phyloP scores from a whole-genome alignment of 768 basidiomycete species.

The Termitomyces sp. region DNA sequence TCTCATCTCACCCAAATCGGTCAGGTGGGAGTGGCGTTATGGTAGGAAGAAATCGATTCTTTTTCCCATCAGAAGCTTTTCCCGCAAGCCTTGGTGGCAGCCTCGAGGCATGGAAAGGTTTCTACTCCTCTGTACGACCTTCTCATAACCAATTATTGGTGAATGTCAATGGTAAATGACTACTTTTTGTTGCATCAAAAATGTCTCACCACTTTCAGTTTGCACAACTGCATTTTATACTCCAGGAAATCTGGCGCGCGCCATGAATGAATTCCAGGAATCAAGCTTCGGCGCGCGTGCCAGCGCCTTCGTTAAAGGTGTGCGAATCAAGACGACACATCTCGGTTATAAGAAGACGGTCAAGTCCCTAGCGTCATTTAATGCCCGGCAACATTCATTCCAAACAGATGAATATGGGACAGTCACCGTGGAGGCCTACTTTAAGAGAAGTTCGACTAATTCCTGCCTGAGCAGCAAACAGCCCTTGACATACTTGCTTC shows the following conservation, averaged over 20 bases:
- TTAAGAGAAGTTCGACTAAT: constrained; percentile 51
- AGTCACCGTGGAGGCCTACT: constrained; percentile 64
- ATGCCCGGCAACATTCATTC: constrained; percentile 47
- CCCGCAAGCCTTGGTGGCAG: constrained; percentile 50
- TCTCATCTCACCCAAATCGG: constrained; percentile 50
- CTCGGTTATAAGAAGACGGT: constrained; percentile 74
- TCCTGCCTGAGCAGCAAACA: constrained; percentile 26
- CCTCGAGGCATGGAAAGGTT: constrained; percentile 53
- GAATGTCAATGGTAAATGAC: constrained; percentile 51
- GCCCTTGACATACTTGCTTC: constrained; percentile 1
- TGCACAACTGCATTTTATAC: constrained; percentile 60
- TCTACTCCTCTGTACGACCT: constrained; percentile 57
- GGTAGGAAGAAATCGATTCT: constrained; percentile 64
- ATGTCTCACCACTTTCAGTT: constrained; percentile 22
- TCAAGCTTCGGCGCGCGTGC: constrained; percentile 56
- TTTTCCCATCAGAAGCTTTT: constrained; percentile 44
- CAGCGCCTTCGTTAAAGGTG: constrained; percentile 58
- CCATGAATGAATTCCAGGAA: constrained; percentile 48
- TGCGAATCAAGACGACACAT: constrained; percentile 63
- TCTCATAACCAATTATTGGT: constrained; percentile 55
- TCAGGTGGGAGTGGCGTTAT: constrained; percentile 54
- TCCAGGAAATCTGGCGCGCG: constrained; percentile 59
- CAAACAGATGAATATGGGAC: constrained; percentile 48
- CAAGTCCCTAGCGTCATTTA: constrained; percentile 45
- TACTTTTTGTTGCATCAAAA: constrained; percentile 28